A percentile compares a stretch with the other conserved stretches of the same genome.
These are phyloP conservation scores for Mortierella sp. DNA, from an alignment of 371 early-diverging fungal genomes.

Conservation along the genomic window DNA sequence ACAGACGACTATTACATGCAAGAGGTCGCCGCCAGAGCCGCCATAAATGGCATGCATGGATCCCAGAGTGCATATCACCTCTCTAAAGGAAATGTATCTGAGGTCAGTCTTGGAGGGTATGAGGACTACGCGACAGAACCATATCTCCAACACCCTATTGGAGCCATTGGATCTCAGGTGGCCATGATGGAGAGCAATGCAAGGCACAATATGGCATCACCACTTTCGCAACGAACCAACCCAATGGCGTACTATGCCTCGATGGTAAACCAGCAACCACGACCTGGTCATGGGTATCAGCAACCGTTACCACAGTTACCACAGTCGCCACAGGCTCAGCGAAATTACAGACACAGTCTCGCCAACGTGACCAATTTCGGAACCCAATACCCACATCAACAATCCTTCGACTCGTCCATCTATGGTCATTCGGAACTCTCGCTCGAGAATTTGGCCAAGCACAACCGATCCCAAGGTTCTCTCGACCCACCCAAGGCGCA, in stretches of 20 bases:
- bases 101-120: background rate
- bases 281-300: background rate
- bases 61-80: slow-evolving; percentile 20
- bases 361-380: slow-evolving; percentile 14
- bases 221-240: no score
- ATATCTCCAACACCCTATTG: slow-evolving; percentile 18
- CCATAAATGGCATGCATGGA: background rate
- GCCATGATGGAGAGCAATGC: no score
- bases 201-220: no score
- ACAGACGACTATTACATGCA: no score
- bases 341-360: slow-evolving; percentile 19
- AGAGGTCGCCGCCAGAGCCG: slow-evolving; percentile 1
- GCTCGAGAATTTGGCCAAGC: slow-evolving; percentile 32
- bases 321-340: background rate
- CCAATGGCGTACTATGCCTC: no score
- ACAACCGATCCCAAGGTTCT: slow-evolving; percentile 33
- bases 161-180: no score
- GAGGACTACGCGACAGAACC: slow-evolving; percentile 8
- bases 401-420: background rate
- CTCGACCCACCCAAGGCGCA: slow-evolving; percentile 11
- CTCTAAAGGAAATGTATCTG: slow-evolving; percentile 5
- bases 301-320: background rate
- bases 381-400: slow-evolving; percentile 1
- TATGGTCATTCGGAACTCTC: slow-evolving; percentile 17
- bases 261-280: no score